phyloP scores from a whole-genome alignment of 2,329 filamentous ascomycete genomes.

The Fusarium ramigenum region DNA sequence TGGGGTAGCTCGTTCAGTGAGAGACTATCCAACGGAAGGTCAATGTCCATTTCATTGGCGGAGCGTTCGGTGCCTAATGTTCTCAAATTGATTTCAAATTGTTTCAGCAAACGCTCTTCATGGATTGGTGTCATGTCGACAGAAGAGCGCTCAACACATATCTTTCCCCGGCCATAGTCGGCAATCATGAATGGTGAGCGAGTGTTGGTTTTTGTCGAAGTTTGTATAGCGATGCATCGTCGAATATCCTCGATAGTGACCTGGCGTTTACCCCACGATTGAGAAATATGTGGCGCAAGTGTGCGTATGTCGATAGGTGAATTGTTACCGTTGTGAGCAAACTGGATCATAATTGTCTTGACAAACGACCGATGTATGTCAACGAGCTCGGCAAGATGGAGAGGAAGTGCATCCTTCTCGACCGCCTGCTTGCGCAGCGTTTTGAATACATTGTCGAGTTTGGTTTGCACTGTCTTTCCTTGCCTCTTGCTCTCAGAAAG shows the following conservation, averaged over 20 bases:
- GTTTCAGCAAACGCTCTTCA: slow-evolving; percentile 61
- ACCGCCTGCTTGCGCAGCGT: slow-evolving; percentile 42
- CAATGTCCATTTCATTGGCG: slow-evolving; percentile 39
- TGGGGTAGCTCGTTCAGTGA: slow-evolving; percentile 62
- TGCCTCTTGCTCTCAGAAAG: slow-evolving; percentile 45
- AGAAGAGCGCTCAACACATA: slow-evolving; percentile 67
- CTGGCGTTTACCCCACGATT: slow-evolving; percentile 76
- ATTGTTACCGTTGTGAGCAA: slow-evolving; percentile 72
- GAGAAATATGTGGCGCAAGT: slow-evolving; percentile 70
- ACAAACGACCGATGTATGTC: slow-evolving; percentile 73
- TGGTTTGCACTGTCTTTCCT: slow-evolving; percentile 46
- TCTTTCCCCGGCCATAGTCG: slow-evolving; percentile 63
- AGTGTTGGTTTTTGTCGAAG: slow-evolving; percentile 45
- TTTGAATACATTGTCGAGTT: slow-evolving; percentile 54
- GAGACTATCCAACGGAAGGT: slow-evolving; percentile 44
- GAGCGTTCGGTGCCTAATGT: slow-evolving; percentile 53
- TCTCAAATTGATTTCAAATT: slow-evolving; percentile 64
- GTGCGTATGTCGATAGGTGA: slow-evolving; percentile 71
- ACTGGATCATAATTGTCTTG: slow-evolving; percentile 73
- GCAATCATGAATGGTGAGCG: slow-evolving; percentile 55
- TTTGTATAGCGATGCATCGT: slow-evolving; percentile 71
- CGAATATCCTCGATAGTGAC: slow-evolving; percentile 74
- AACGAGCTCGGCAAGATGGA: slow-evolving; percentile 67
- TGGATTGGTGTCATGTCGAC: slow-evolving; percentile 53
- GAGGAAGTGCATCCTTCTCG: slow-evolving; percentile 52